Evolutionary conservation across 2,329 filamentous ascomycete species (phyloP).

Genomic region (Monosporascus sp.): DNA sequence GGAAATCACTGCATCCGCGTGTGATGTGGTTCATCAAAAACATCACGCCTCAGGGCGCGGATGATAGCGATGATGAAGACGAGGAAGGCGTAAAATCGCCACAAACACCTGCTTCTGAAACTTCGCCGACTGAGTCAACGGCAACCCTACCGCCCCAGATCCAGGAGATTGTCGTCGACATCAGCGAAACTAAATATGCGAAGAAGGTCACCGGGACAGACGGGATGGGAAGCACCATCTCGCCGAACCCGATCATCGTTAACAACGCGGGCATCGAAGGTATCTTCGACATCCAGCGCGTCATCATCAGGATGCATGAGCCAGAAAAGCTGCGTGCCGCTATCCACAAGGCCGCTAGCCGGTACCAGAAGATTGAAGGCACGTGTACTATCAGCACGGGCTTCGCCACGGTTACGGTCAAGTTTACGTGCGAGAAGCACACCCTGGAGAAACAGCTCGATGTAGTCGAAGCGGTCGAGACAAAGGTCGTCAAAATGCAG

Average conservation of each 20-base stretch:
- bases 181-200: slow-evolving; percentile 5
- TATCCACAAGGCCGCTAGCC: slow-evolving; percentile 18
- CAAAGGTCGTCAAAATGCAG: slow-evolving; percentile 17
- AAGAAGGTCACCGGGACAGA: slow-evolving; percentile 2
- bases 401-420: slow-evolving; percentile 22
- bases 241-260: slow-evolving; percentile 26
- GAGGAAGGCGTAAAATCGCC: neutral
- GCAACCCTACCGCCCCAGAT: slow-evolving; percentile 5
- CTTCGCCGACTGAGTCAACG: too few species aligned
- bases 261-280: slow-evolving; percentile 15
- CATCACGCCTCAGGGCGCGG: neutral
- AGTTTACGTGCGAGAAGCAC: slow-evolving; percentile 23
- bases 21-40: slow-evolving; percentile 3
- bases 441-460: slow-evolving; percentile 25
- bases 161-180: slow-evolving; percentile 6
- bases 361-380: slow-evolving; percentile 22
- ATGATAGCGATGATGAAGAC: neutral
- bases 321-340: slow-evolving; percentile 17
- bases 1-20: too few species aligned
- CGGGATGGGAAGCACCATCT: slow-evolving; percentile 22
- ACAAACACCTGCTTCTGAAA: neutral
- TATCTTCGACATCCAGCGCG: slow-evolving; percentile 33
- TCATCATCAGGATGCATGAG: slow-evolving; percentile 38
- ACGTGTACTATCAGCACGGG: slow-evolving; percentile 27
- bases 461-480: slow-evolving; percentile 22